Percentiles rank a stretch among this genome's conserved stretches.
These are phyloP conservation scores for Podaxis rugospora DNA, from an alignment of 768 basidiomycete species.

Conservation along the genomic window DNA sequence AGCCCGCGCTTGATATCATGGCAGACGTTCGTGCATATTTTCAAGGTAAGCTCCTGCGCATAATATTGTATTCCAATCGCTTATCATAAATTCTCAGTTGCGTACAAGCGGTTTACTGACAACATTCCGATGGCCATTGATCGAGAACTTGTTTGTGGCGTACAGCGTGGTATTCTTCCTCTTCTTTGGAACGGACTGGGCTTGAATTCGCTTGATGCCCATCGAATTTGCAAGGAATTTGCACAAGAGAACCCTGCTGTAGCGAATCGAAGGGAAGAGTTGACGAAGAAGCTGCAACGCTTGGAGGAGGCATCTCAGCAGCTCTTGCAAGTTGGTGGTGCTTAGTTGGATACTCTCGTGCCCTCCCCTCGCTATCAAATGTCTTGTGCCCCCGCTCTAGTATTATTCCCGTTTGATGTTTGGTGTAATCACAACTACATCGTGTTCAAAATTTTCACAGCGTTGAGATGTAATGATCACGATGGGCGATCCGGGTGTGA, in stretches of 20 bases:
- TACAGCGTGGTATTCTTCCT: constrained; percentile 40
- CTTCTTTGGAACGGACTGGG: constrained; percentile 46
- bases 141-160: constrained; percentile 47
- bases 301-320: constrained; percentile 21
- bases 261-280: constrained; percentile 40
- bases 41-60: constrained; percentile 43
- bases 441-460: too few relatives aligned
- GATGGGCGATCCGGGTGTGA: too few relatives aligned
- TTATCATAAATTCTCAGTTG: constrained; percentile 33
- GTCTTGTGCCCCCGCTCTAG: not conserved
- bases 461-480: too few relatives aligned
- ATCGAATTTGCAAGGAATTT: constrained; percentile 45
- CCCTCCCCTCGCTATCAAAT: not conserved
- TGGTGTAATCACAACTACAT: too few relatives aligned
- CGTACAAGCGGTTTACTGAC: constrained; percentile 57
- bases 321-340: constrained; percentile 9
- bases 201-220: constrained; percentile 44
- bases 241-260: constrained; percentile 46
- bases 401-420: not conserved
- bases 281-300: constrained; percentile 47
- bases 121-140: constrained; percentile 55
- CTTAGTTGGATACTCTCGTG: not conserved
- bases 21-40: constrained; percentile 71
- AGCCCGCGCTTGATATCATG: constrained; percentile 61
- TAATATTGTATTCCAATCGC: not conserved